A percentile compares a stretch with the other conserved stretches of the same genome.
phyloP scores from a whole-genome alignment of 345 rosid genomes.

The Salix dunnii region DNA sequence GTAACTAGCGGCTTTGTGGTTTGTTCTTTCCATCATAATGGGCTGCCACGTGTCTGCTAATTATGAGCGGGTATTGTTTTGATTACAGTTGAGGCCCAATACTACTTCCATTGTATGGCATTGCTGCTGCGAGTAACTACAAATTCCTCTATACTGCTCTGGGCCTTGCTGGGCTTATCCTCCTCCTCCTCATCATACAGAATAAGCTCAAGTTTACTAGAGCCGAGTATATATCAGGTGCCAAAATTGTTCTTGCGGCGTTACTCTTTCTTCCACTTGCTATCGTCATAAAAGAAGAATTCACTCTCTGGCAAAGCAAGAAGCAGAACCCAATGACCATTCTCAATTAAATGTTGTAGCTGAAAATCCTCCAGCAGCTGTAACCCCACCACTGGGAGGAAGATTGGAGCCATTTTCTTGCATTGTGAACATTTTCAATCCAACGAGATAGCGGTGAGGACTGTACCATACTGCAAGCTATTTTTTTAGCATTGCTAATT shows the following conservation, averaged over 20 bases:
- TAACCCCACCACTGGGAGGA: neutral
- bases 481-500: slow-evolving; percentile 7
- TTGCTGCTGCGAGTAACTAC: neutral
- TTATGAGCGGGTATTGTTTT: neutral
- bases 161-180: slow-evolving; percentile 22
- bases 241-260: neutral
- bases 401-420: neutral
- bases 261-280: slow-evolving; percentile 16
- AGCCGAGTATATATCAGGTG: slow-evolving; percentile 13
- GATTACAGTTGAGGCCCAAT: no score
- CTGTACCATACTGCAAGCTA: slow-evolving; percentile 16
- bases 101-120: no score
- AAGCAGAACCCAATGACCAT: neutral
- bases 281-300: slow-evolving; percentile 19
- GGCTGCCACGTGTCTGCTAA: neutral
- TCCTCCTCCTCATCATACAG: slow-evolving; percentile 23
- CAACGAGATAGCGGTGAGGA: slow-evolving; percentile 8
- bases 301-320: slow-evolving; percentile 8
- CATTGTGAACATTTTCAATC: slow-evolving; percentile 8
- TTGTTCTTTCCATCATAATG: slow-evolving; percentile 1
- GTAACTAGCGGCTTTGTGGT: slow-evolving; percentile 35
- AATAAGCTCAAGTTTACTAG: slow-evolving; percentile 19
- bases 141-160: slow-evolving; percentile 19
- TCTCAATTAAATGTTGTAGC: neutral
- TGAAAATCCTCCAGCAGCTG: slow-evolving; percentile 8